Percentiles rank a stretch among this genome's conserved stretches.
Evolutionary conservation across 2,329 filamentous ascomycete species (phyloP).

Genomic region (Apiospora sp.): DNA sequence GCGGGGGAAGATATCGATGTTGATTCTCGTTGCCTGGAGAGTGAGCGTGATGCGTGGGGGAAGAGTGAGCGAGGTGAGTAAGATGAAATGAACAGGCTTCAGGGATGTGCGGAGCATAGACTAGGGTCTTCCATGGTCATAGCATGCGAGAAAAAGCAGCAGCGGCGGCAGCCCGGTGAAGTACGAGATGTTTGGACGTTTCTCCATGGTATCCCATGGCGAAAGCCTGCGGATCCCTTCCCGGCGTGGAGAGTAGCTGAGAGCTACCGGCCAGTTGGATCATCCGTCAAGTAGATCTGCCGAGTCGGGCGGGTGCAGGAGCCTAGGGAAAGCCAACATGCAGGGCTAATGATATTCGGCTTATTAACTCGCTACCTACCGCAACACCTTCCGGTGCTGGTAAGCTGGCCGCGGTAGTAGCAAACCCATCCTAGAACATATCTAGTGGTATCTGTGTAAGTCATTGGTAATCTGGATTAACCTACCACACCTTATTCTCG

Average conservation of each 20-base stretch:
- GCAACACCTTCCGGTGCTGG: not conserved
- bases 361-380: not conserved
- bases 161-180: not conserved
- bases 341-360: not conserved
- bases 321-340: not conserved
- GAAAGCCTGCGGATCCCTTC: not conserved
- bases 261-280: constrained; percentile 18
- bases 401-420: not conserved
- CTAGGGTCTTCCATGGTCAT: not conserved
- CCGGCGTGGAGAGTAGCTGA: not conserved
- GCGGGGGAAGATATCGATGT: not conserved
- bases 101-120: not conserved
- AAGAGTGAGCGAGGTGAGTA: not conserved
- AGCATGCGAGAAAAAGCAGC: not conserved
- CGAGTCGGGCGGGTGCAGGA: not conserved
- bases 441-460: not conserved
- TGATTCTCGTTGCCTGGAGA: too few relatives aligned
- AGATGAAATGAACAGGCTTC: not conserved
- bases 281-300: not conserved
- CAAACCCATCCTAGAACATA: too few relatives aligned
- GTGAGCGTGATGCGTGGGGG: not conserved
- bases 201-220: not conserved
- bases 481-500: constrained; percentile 6
- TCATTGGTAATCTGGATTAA: not conserved
- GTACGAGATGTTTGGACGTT: not conserved